Evolutionary conservation across 257 asterid genomes (phyloP).

Genomic region (Solanum boliviense): DNA sequence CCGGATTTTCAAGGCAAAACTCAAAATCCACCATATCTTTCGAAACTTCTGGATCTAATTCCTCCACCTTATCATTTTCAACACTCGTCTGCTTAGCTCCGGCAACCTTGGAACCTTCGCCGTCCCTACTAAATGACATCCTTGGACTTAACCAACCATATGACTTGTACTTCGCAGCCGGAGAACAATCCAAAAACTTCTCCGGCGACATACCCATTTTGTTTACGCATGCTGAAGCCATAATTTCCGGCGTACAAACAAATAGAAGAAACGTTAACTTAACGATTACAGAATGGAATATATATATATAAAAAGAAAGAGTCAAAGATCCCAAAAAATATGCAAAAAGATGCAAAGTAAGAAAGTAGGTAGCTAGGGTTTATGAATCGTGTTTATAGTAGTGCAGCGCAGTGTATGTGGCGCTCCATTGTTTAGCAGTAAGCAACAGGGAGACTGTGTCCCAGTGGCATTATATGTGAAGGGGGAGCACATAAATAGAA

Average conservation of each 20-base stretch:
- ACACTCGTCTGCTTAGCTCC: conserved; percentile 10
- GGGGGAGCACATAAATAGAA: conserved; percentile 9
- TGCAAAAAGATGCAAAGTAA: neutral
- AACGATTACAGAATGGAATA: neutral
- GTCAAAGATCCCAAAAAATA: neutral
- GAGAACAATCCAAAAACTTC: conserved; percentile 32
- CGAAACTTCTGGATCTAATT: conserved; percentile 51
- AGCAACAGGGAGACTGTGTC: neutral
- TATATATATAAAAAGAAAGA: neutral
- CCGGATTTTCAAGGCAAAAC: conserved; percentile 86
- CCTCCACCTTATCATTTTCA: conserved; percentile 4
- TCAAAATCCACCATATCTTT: conserved; percentile 56
- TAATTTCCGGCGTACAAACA: conserved; percentile 19
- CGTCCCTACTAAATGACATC: conserved; percentile 22
- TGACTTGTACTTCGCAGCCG: conserved; percentile 22
- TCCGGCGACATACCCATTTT: conserved; percentile 40
- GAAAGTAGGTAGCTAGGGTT: neutral
- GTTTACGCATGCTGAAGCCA: conserved; percentile 68
- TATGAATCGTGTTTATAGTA: neutral
- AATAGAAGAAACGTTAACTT: neutral
- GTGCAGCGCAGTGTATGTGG: neutral
- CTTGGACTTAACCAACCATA: conserved; percentile 44
- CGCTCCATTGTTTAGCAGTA: neutral
- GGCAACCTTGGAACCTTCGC: conserved; percentile 1
- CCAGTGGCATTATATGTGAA: neutral